Evolutionary conservation across 805 yeast genomes (phyloP), one percentile per base, ranked within the genome.

Genomic region (Candida dajiaensis): DNA sequence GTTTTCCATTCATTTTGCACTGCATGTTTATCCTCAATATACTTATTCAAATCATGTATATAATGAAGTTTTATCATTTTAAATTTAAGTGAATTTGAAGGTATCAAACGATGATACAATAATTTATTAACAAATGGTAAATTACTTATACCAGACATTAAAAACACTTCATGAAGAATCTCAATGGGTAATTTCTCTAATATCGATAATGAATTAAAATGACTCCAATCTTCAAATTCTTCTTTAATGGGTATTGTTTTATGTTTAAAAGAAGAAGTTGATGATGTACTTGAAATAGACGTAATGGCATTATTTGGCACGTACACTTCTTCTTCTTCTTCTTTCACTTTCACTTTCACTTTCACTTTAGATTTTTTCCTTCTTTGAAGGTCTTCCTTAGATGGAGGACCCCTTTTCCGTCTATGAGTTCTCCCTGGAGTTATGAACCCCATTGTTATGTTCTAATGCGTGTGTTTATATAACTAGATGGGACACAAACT

Each of bases 141-240:
- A 4, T 47, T 33, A 10, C 67, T 58, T n/a, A 68, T 57, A 2
- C 71, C 71, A 3, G 74, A 58, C n/a, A 51, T 50, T 3, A 68
- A 54, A 53, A 73, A 71, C 10, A 78, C 67, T 37, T 55, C 56
- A 22, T 61, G 66, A 2, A 76, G 48, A 2, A 78, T 45, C 46
- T 77, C 80, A 3, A 57, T 44, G 1, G 82, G 81, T 12, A 77
- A 57, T 13, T 58, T 54, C 35, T 65, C 66, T 11, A 73, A 20
- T 6, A 51, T 47, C 10, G 59, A 55, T 10, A 42, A 31, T 9
- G 40, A 33, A 4, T 33, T 20, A 16, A 33, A 33, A 8, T 33
- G 40, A 10, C n/a, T 23, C 22, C 38, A 18, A 19, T 40, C 38
- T 9, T 25, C 39, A 19, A 40, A 20, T 21, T 39, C 23, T 38